Base-by-base conservation (phyloP, 495 filamentous ascomycete genomes). In the Penicillium coprophilum region DNA sequence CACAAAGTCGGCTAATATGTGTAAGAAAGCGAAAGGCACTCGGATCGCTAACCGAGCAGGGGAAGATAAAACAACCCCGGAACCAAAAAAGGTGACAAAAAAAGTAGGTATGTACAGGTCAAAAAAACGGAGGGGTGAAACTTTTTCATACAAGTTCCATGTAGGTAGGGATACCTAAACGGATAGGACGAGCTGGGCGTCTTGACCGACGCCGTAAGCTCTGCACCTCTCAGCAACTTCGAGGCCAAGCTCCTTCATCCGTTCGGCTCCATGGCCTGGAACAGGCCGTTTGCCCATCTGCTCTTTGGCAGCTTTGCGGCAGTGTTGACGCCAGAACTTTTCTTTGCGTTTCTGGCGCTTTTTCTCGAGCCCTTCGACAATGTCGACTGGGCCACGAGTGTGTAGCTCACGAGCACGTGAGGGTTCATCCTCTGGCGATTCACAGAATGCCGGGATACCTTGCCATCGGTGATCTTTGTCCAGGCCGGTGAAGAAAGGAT, bases 311-410 rank as follows among this genome's bases (percentile, higher is more conserved):
- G 78, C 79, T 72, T 86, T 86, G 54, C 83, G 81, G 73, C 84
- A 90, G 62, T 91, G 85, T 72, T 94, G 91, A 66, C 91, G 87
- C 73, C 85, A 87, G 66, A 88, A 91, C 69, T 93, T 94, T 73
- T 96, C 90, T 72, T 87, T 89, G 53, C 94, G 89, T 51, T 91
- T 85, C 72, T 92, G 90, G 41, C 93, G 85, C 75, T 94, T 96
- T 73, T 89, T 86, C 77, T 97, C 94, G 8, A 98, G 85, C 6
- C 94, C 94, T 67, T 96, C 92, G 72, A 96, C 91, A 59, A 98
- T 97, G 67, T 97, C 95, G 61, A 97, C 92, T 28, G 94, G 92
- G 44, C 91, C 91, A 57, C 94, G 84, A 27, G 82, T 82, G 57
- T 89, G 85, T 24, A 79, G 58, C 56, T 83, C 77, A 30, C 71